These are phyloP conservation scores for Saccharata proteae DNA, from an alignment of 2,329 filamentous ascomycete species.

Conservation along the genomic window DNA sequence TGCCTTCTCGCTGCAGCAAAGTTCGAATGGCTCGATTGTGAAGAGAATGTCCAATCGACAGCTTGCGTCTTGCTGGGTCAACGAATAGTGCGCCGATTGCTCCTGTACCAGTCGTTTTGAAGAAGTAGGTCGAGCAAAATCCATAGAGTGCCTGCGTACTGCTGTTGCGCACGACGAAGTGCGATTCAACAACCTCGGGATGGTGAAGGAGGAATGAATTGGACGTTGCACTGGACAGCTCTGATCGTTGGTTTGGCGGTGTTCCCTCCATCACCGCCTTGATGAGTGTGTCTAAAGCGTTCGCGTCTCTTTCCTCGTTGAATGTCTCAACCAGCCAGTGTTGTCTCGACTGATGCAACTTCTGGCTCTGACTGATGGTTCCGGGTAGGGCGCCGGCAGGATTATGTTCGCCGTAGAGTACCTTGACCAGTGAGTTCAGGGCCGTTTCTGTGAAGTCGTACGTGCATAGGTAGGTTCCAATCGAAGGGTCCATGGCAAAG, in stretches of 20 bases:
- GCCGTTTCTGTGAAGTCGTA: constrained; percentile 95
- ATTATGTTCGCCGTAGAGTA: constrained; percentile 63
- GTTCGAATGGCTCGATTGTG: constrained; percentile 74
- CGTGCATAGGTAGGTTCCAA: constrained; percentile 87
- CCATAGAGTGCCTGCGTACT: constrained; percentile 85
- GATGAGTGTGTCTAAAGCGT: constrained; percentile 64
- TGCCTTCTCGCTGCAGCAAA: constrained; percentile 56
- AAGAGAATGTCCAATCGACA: constrained; percentile 82
- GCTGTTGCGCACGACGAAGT: constrained; percentile 89
- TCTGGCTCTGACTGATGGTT: constrained; percentile 76
- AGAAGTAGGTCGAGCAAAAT: constrained; percentile 81
- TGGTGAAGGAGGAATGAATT: constrained; percentile 65
- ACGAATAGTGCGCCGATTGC: constrained; percentile 82
- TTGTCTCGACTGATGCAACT: constrained; percentile 76
- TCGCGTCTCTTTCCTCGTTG: constrained; percentile 63
- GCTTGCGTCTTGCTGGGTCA: constrained; percentile 70
- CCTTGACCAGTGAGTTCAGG: constrained; percentile 70
- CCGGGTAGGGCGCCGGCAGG: constrained; percentile 48
- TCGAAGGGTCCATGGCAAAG: constrained; percentile 82
- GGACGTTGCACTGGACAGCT: constrained; percentile 57
- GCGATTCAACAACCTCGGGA: constrained; percentile 61
- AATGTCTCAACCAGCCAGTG: constrained; percentile 92
- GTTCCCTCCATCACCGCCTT: constrained; percentile 54
- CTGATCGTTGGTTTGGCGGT: constrained; percentile 53
- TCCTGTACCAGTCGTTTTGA: constrained; percentile 55